Evolutionary conservation across 225 moss, liverwort and hornwort species (phyloP).

Genomic region (Bryum argenteum): DNA sequence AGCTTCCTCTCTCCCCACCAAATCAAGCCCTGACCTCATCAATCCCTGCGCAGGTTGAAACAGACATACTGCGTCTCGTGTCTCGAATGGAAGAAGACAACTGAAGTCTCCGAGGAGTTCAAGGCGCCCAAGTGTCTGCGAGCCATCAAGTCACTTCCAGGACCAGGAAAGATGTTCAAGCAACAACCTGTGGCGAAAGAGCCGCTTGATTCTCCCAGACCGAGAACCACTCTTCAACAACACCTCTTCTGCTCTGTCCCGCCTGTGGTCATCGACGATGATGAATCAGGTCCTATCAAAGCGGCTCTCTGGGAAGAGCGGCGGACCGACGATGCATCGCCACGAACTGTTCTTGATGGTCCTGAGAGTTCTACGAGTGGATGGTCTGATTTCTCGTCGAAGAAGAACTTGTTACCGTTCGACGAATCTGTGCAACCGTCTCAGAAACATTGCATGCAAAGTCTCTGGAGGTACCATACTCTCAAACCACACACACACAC

Average conservation of each 20-base stretch:
- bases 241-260: constrained; percentile 47
- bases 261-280: constrained; percentile 30
- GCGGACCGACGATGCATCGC: constrained; percentile 44
- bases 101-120: background rate
- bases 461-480: constrained; percentile 64
- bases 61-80: constrained; percentile 52
- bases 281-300: constrained; percentile 53
- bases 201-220: constrained; percentile 17
- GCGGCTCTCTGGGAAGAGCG: constrained; percentile 52
- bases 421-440: constrained; percentile 31
- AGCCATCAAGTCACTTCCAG: constrained; percentile 27
- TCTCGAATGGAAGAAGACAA: constrained; percentile 34
- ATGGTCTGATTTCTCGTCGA: constrained; percentile 75
- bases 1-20: too few species aligned
- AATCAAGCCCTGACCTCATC: too few species aligned
- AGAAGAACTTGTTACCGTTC: constrained; percentile 58
- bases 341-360: constrained; percentile 84
- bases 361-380: constrained; percentile 58
- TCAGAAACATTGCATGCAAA: constrained; percentile 69
- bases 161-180: background rate
- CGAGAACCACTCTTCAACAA: constrained; percentile 40
- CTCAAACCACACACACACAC: background rate
- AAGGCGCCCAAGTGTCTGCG: constrained; percentile 1
- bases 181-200: constrained; percentile 23
- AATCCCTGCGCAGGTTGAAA: constrained; percentile 25